Base-by-base conservation (phyloP, 192 early-diverging fungal genomes). In the Dissophora ornata region DNA sequence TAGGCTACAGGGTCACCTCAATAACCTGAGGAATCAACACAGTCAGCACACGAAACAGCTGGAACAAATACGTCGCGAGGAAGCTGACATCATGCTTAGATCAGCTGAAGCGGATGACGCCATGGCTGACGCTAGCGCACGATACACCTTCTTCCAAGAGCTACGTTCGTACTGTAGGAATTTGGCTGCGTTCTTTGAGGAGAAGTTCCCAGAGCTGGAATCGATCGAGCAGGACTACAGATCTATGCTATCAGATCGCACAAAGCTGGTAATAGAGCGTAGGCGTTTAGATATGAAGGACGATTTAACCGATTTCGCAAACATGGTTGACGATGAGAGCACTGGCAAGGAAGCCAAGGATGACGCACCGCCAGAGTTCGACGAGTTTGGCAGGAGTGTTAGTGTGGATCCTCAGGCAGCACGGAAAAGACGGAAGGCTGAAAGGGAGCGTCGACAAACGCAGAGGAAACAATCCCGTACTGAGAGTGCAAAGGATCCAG, bases 91-190 rank as follows among this genome's bases (percentile, higher is more conserved):
- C 21, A 47, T 60, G 12, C 40, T 52, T 15, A 59, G 69, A 1
- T 36, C 60, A 28, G 77, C 69, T 16, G 80, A 84, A 16, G 40
- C 82, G 2, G 79, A 70, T 1, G 79, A 64, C 1, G 82, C 79
- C 36, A 70, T 88, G 22, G 29, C 82, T 49, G 69, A 66, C 4
- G 59, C 62, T 0, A 81, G 80, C 34, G 49, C 55, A 13, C 79
- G 85, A 26, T 88, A 86, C 57, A 83, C 77, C 16, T 88, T 86
- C 56, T 88, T 82, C 54, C 85, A 86, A 30, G 77, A 83, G 30
- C 53, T 86, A 10, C 71, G 69, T 28, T 68, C 77, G 1, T 85
- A 78, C 52, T 74, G 83, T 25, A 71, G 81, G 10, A 80, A 86
- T 57, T 56, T 88, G 44, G 84, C 78, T 1, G 82, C 83, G 21